Evolutionary conservation across 1,139 yeast species (phyloP).

Genomic region (Tardiomyces blankii): DNA sequence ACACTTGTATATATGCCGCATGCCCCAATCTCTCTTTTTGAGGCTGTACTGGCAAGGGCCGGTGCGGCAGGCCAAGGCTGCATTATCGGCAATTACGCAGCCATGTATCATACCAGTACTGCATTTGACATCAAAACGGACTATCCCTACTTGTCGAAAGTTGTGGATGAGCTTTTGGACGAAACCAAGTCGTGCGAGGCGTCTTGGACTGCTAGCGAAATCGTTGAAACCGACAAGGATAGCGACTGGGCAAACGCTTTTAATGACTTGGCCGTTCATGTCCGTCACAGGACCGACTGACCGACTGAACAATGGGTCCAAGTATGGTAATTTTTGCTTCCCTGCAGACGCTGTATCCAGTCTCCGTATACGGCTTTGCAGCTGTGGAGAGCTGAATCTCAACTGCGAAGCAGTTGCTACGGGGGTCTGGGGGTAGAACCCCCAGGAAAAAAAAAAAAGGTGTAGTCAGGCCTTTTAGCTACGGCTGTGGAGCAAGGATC

Average conservation of each 20-base stretch:
- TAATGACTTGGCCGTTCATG: slow-evolving; percentile 19
- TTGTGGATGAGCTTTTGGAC: background rate
- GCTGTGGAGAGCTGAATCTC: no score
- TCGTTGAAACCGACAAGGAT: background rate
- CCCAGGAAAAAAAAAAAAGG: no score
- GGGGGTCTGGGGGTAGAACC: no score
- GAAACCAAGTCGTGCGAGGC: background rate
- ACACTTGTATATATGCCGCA: slow-evolving; percentile 53
- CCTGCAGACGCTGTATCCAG: no score
- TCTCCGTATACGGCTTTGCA: no score
- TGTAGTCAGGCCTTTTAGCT: no score
- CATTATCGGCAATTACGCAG: background rate
- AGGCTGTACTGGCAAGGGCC: slow-evolving; percentile 6
- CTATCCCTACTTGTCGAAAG: background rate
- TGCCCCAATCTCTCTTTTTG: slow-evolving; percentile 43
- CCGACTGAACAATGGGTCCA: no score
- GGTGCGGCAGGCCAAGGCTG: background rate
- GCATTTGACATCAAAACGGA: background rate
- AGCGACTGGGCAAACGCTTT: slow-evolving; percentile 4
- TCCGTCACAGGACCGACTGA: background rate
- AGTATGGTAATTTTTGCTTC: no score
- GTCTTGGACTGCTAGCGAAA: background rate
- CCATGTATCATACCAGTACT: background rate
- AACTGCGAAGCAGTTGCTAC: no score
- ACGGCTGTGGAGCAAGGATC: no score